These are phyloP conservation scores for Fusarium abutilonis DNA, from an alignment of 2,329 filamentous ascomycete genomes.

Conservation along the genomic window DNA sequence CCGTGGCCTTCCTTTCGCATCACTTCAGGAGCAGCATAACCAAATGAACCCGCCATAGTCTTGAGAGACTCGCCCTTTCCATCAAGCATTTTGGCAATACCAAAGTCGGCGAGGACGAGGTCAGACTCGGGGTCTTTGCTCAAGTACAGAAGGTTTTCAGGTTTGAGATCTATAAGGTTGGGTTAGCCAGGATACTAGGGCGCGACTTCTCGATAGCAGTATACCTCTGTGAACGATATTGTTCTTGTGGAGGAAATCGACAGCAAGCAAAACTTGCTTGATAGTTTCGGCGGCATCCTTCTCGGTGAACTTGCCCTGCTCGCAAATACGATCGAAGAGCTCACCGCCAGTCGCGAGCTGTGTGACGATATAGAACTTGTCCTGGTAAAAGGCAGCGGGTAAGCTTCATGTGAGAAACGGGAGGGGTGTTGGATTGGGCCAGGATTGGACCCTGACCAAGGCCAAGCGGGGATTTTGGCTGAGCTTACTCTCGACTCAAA, in stretches of 20 bases:
- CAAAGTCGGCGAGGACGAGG: slow-evolving; percentile 94
- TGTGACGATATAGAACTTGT: slow-evolving; percentile 99
- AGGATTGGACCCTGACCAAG: slow-evolving; percentile 5
- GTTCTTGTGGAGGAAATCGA: slow-evolving; percentile 92
- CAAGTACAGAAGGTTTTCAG: slow-evolving; percentile 95
- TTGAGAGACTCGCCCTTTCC: slow-evolving; percentile 90
- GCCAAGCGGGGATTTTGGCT: not conserved
- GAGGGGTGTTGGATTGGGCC: slow-evolving; percentile 7
- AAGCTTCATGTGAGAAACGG: slow-evolving; percentile 13
- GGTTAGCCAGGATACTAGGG: slow-evolving; percentile 12
- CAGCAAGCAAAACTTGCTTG: slow-evolving; percentile 89
- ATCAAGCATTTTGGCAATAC: slow-evolving; percentile 98
- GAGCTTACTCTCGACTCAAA: slow-evolving; percentile 89
- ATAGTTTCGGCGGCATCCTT: slow-evolving; percentile 98
- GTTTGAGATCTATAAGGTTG: slow-evolving; percentile 80
- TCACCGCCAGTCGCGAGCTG: slow-evolving; percentile 95
- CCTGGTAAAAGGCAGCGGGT: slow-evolving; percentile 60
- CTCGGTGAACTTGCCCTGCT: slow-evolving; percentile 97
- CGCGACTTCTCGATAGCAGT: slow-evolving; percentile 16
- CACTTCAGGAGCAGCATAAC: slow-evolving; percentile 96
- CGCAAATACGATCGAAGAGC: slow-evolving; percentile 97
- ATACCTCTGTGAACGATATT: slow-evolving; percentile 95
- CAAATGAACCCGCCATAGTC: slow-evolving; percentile 98
- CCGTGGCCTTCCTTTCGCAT: slow-evolving; percentile 98
- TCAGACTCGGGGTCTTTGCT: slow-evolving; percentile 80